phyloP scores from a whole-genome alignment of 2,329 filamentous ascomycete species.

The Celoporthe dispersa region DNA sequence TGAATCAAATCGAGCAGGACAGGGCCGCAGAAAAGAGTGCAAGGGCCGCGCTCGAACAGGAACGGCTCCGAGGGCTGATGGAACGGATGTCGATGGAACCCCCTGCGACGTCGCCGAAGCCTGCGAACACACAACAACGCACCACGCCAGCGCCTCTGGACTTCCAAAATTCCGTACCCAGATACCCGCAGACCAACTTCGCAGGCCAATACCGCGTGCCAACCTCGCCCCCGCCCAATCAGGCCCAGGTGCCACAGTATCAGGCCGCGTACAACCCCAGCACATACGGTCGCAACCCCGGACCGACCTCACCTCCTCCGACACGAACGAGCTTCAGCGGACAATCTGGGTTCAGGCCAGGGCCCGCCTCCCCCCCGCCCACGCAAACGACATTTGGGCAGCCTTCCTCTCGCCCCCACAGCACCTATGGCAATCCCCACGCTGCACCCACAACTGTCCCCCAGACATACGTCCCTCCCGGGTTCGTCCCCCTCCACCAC shows the following conservation, averaged over 20 bases:
- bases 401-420: conserved; percentile 49
- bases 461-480: conserved; percentile 50
- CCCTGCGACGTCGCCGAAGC: conserved; percentile 47
- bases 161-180: conserved; percentile 44
- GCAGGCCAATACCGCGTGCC: conserved; percentile 64
- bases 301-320: conserved; percentile 52
- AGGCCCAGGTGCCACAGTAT: conserved; percentile 47
- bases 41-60: conserved; percentile 80
- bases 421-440: conserved; percentile 52
- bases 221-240: conserved; percentile 58
- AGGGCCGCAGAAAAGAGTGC: conserved; percentile 64
- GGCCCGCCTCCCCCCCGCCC: conserved; percentile 59
- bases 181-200: conserved; percentile 59
- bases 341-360: conserved; percentile 36
- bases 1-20: conserved; percentile 84
- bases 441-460: conserved; percentile 35
- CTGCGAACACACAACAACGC: conserved; percentile 41
- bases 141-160: conserved; percentile 43
- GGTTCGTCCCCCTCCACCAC: conserved; percentile 68
- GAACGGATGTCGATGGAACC: conserved; percentile 91
- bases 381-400: conserved; percentile 58
- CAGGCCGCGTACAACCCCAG: conserved; percentile 61
- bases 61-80: conserved; percentile 87
- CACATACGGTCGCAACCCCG: conserved; percentile 61
- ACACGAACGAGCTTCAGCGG: conserved; percentile 44